These are phyloP conservation scores for Sarcocystis neurona DNA, from an alignment of 169 alveolate genomes.

Conservation along the genomic window DNA sequence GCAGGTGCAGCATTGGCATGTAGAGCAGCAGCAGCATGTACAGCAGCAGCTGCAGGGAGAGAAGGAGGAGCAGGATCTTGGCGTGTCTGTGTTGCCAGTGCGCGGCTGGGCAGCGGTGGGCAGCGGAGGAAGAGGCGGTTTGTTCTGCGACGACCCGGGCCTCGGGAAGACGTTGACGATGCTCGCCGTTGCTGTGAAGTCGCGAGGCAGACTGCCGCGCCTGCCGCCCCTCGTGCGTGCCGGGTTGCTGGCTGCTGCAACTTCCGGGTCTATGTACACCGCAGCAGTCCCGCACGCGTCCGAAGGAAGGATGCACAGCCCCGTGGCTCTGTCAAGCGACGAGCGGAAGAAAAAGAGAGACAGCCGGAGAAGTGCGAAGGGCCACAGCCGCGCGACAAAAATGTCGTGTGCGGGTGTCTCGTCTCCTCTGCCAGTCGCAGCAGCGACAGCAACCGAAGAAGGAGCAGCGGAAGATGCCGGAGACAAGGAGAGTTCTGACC, in stretches of 20 bases:
- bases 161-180: conserved; percentile 56
- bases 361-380: too few relatives aligned
- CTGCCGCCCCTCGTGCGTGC: conserved; percentile 25
- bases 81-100: background rate
- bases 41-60: conserved; percentile 1
- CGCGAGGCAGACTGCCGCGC: background rate
- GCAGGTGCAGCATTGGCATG: background rate
- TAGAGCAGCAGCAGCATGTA: conserved; percentile 3
- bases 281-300: too few relatives aligned
- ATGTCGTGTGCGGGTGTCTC: too few relatives aligned
- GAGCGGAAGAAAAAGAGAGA: too few relatives aligned
- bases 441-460: too few relatives aligned
- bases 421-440: too few relatives aligned
- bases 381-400: too few relatives aligned
- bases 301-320: too few relatives aligned
- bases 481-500: too few relatives aligned
- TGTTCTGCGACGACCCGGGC: conserved; percentile 55
- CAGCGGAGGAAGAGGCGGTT: conserved; percentile 35
- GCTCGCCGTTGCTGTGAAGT: conserved; percentile 32
- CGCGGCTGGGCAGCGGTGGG: conserved; percentile 19
- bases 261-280: too few relatives aligned
- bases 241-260: background rate
- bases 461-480: too few relatives aligned
- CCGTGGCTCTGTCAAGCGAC: too few relatives aligned
- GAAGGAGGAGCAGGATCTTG: background rate